Evolutionary conservation across 805 yeast genomes (phyloP), one percentile per base, ranked within the genome.

Genomic region (Kazachstania kunashirensis): DNA sequence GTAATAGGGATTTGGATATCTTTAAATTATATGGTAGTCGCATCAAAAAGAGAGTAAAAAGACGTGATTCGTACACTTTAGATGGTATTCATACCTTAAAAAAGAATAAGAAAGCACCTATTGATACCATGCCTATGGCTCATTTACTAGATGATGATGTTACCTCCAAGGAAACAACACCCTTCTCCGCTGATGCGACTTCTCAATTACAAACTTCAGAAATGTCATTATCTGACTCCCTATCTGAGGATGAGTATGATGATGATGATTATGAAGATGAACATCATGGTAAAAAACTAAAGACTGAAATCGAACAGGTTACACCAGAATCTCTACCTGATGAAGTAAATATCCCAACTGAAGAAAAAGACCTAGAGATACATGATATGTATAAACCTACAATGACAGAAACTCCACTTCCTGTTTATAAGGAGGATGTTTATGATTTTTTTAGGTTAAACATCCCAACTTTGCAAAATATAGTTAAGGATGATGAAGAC

Each of bases 401-500:
- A 0, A 44, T 46, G 1, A 61, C 69, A 2, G 68, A 53, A 1
- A 38, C 44, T 4, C 85, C 89, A 1, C 43, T 53, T 11, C 69
- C 85, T 0, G 85, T 80, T 2, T 75, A 65, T 39, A 69, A 68
- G 11, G 70, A 66, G 30, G 59, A 58, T 9, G 27, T 35, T 10
- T 24, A 30, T 33, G 40, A 41, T 12, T 25, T 13, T 9, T 12
- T 24, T 3, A 15, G 29, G 1, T 21, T 52, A 5, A 41, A 44
- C 31, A 48, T 85, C 16, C 63, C 61, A 5, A 64, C 65, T 14
- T 44, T 84, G 3, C 81, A 79, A 43, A 51, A 56, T 2, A 39
- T 75, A 2, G 59, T 86, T 5, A 75, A 73, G 47, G 95, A 86
- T 50, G 75, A 73, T 1, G 95, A 88, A 53, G 96, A 86, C 55